phyloP scores from a whole-genome alignment of 495 filamentous ascomycete genomes.

The Tuber magnatum region DNA sequence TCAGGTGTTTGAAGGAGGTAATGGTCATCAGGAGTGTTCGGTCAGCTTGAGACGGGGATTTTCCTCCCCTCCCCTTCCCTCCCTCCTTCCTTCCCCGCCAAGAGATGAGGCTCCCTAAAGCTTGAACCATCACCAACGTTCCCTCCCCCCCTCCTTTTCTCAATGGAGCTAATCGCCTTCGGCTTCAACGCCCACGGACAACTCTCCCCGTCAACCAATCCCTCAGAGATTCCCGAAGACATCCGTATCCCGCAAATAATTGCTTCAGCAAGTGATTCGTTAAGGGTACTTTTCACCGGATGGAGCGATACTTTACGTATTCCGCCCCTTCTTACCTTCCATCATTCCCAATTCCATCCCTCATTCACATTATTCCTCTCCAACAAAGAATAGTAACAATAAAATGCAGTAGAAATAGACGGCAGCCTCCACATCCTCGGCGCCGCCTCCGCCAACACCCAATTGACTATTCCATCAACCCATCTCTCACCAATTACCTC shows the following conservation, averaged over 20 bases:
- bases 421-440: conserved; percentile 19
- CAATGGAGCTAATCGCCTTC: conserved; percentile 16
- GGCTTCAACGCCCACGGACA: conserved; percentile 33
- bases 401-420: conserved; percentile 24
- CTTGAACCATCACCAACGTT: neutral
- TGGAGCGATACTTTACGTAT: conserved; percentile 34
- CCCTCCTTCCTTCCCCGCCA: conserved; percentile 9
- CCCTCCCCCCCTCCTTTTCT: neutral
- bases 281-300: conserved; percentile 27
- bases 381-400: conserved; percentile 10
- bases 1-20: neutral
- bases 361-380: neutral
- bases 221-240: conserved; percentile 16
- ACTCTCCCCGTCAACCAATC: conserved; percentile 12
- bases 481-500: conserved; percentile 1
- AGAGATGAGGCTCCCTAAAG: conserved; percentile 25
- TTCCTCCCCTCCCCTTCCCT: neutral
- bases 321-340: neutral
- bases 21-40: neutral
- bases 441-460: conserved; percentile 12
- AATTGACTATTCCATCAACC: conserved; percentile 7
- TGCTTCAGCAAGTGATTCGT: conserved; percentile 14
- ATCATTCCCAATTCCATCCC: neutral
- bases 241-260: conserved; percentile 24
- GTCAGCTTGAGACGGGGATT: neutral